phyloP scores from a whole-genome alignment of 1,139 yeast species.

The Nakaseomyces nivariensis region DNA sequence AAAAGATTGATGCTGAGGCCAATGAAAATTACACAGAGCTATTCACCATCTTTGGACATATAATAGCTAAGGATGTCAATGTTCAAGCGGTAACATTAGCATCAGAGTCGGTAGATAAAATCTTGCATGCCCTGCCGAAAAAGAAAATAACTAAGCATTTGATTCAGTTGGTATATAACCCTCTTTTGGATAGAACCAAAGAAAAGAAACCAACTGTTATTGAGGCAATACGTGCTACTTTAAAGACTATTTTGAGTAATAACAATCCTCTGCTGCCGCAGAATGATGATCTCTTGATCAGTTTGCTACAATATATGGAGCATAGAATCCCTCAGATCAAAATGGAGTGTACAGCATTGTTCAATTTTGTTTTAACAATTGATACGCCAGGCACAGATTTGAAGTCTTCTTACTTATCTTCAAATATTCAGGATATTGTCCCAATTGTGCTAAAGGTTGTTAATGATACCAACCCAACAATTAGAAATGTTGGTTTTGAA shows the following conservation, averaged over 20 bases:
- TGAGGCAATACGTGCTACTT: conserved; percentile 54
- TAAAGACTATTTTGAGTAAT: conserved; percentile 49
- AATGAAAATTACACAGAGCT: conserved; percentile 64
- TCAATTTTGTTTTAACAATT: conserved; percentile 53
- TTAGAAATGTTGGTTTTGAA: conserved; percentile 71
- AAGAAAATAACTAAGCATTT: conserved; percentile 43
- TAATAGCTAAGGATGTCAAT: conserved; percentile 75
- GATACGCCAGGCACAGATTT: conserved; percentile 38
- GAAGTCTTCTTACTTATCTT: conserved; percentile 16
- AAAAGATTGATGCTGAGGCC: conserved; percentile 34
- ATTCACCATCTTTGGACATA: conserved; percentile 51
- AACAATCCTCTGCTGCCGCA: conserved; percentile 23
- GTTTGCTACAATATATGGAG: conserved; percentile 47
- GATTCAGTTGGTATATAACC: conserved; percentile 42
- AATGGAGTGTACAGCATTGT: conserved; percentile 54
- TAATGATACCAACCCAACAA: conserved; percentile 76
- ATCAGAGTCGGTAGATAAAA: conserved; percentile 51
- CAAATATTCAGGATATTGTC: conserved; percentile 33
- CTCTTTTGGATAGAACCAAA: conserved; percentile 73
- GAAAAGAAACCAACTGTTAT: conserved; percentile 78
- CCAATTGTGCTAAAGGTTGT: conserved; percentile 39
- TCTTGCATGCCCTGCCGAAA: conserved; percentile 59
- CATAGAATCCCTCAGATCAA: conserved; percentile 83
- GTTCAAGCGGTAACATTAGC: conserved; percentile 79
- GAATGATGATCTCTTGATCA: conserved; percentile 52